Evolutionary conservation across 2,329 filamentous ascomycete genomes (phyloP).

Genomic region (Venturia nashicola): DNA sequence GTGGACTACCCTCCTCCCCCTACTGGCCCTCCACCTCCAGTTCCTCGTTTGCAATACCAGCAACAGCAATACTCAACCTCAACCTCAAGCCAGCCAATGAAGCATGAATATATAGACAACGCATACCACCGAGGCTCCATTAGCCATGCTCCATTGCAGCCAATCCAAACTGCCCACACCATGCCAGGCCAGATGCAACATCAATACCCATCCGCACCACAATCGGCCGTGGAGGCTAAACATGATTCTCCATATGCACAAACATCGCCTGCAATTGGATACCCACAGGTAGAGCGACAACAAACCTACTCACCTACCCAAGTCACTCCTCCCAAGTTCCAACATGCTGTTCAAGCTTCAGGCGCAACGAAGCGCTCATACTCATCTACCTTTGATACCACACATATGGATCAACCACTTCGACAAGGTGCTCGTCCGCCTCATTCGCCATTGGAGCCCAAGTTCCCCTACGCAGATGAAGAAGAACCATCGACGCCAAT

Average conservation of each 20-base stretch:
- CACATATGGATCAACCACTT: constrained; percentile 30
- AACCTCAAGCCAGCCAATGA: neutral
- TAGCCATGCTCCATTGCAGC: neutral
- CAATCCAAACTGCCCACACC: neutral
- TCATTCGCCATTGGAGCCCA: constrained; percentile 14
- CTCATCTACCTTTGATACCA: constrained; percentile 32
- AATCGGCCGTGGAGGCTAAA: neutral
- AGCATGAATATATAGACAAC: neutral
- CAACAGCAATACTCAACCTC: neutral
- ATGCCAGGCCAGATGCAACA: constrained; percentile 6
- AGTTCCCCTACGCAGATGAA: constrained; percentile 19
- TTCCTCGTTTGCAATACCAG: neutral
- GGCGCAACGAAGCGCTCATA: constrained; percentile 33
- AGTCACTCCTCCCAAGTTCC: constrained; percentile 4
- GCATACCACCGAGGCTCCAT: neutral
- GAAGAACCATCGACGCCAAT: constrained; percentile 17
- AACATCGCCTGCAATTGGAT: neutral
- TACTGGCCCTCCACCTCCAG: constrained; percentile 1
- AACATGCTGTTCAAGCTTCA: constrained; percentile 10
- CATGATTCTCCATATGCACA: constrained; percentile 5
- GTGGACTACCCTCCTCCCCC: constrained; percentile 1
- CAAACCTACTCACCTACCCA: neutral
- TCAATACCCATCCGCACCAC: neutral
- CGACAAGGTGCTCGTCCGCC: constrained; percentile 32
- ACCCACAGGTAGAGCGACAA: neutral